Evolutionary conservation across 2,329 filamentous ascomycete genomes (phyloP), one percentile per base, ranked within the genome.

Genomic region (Penicillium sp.): DNA sequence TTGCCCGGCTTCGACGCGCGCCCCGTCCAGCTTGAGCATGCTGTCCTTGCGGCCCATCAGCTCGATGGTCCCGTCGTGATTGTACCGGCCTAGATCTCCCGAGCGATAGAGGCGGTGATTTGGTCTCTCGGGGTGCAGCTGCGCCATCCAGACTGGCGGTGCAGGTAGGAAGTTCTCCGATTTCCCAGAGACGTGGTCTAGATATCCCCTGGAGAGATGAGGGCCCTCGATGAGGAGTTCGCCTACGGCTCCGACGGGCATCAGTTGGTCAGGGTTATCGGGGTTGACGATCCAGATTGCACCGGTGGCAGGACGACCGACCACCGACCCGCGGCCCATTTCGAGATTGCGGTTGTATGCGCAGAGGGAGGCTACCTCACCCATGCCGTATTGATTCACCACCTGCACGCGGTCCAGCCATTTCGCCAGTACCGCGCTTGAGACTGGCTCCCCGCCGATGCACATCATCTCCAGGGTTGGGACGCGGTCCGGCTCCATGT

Each of bases 181-280:
- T 17, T 52, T 53, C 3, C 47, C 49, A 24, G 45, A 53, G 0
- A 55, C 44, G 19, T 57, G 38, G 26, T 64, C 60, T 7, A 64
- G 52, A 38, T 64, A 64, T 1, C 61, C 60, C 4, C 56, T 54
- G 10, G 61, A 53, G 6, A 64, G 47, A 32, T 63, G 60, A 0
- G 62, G 59, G 0, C 63, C 63, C 48, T 65, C 62, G 8, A 65
- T 55, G 3, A 65, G 38, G 5, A 66, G 51, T 43, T 66, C 64
- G 2, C 64, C 64, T 0, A 64, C 51, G 2, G 61, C 62, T 8
- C 63, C 64, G 15, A 64, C 46, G 1, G 64, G 64, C 28, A 60
- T 49, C 1, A 61, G 50, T 9, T 47, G 56, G 22, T 58, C 50
- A 0, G 57, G 45, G 9, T 54, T 41, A 12, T 49, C 49, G 2